Base-by-base conservation (phyloP, 371 early-diverging fungal species). In the Mucor ambiguus region DNA sequence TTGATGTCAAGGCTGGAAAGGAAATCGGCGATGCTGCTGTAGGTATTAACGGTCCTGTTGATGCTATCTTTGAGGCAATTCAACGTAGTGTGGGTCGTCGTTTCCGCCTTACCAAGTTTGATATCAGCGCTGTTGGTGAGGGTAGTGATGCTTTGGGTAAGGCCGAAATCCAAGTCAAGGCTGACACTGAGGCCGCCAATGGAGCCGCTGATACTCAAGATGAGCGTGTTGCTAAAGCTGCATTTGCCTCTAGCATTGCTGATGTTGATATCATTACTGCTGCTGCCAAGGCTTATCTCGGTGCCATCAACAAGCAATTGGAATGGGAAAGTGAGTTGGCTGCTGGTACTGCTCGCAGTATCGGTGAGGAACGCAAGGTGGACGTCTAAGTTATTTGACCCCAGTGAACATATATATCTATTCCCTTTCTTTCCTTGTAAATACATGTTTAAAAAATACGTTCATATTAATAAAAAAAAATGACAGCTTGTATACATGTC, bases 61-160 rank as follows among this genome's bases (percentile, higher is more conserved):
- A 94, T 72, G 94, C 96, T 29, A 88, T 92, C 55, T 94, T 93
- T 81, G 79, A 75, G 46, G 90, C 90, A 35, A 93, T 96, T 68
- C 90, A 95, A 79, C 92, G 95, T 35, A 76, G 91, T 63, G 85
- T 90, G 1, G 84, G 85, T 32, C 75, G 85, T 72, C 75, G 78
- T 62, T 86, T 90, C 61, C 78, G 81, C 37, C 81, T 91, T 68
- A 84, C 86, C 55, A 80, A 89, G 57, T 96, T 92, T 74, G 93
- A 92, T 63, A 92, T 96, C 28, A 87, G 88, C 44, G 91, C 92
- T 16, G 92, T 95, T n/a, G 92, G 92, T 18, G 90, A 85, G 60
- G 95, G 95, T 37, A 84, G 86, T 61, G 96, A 96, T 77, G 89
- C 95, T 22, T 77, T 95, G 28, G 96, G 95, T 56, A 87, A 92